Conservation (phyloP, 169 alveolate species). For the Eimeria zaria region DNA sequence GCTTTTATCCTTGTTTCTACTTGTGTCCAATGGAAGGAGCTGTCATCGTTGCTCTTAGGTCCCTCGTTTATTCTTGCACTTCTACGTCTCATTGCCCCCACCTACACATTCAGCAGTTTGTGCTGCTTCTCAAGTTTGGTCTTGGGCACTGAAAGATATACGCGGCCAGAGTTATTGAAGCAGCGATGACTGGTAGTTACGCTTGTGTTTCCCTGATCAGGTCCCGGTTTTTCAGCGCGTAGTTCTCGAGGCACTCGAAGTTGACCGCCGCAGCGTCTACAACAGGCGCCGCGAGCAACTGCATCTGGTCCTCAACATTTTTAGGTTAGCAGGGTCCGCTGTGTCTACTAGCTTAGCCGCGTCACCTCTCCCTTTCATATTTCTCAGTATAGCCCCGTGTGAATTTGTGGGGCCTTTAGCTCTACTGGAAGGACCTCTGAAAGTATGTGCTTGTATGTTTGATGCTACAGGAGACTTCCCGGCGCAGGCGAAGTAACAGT, state of each 20-base stretch:
- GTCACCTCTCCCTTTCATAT: background rate
- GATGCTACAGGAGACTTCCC: conserved; percentile 22
- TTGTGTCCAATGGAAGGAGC: background rate
- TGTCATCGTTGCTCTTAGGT: background rate
- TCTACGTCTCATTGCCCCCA: background rate
- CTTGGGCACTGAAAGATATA: background rate
- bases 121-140: background rate
- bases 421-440: background rate
- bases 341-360: background rate
- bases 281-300: conserved; percentile 80
- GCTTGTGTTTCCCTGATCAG: conserved; percentile 24
- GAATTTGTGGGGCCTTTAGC: background rate
- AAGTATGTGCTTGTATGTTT: background rate
- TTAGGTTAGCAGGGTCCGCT: conserved; percentile 49
- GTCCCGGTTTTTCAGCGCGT: conserved; percentile 77
- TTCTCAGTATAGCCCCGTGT: background rate
- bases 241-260: conserved; percentile 75
- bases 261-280: conserved; percentile 83
- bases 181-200: background rate
- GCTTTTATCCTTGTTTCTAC: background rate
- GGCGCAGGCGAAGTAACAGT: conserved; percentile 44
- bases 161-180: background rate
- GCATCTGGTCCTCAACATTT: conserved; percentile 46
- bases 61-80: background rate
- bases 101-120: background rate